Percentiles rank a stretch among this genome's conserved stretches.
phyloP scores from a whole-genome alignment of 208 protist genomes.

The Acanthamoeba castellanii region DNA sequence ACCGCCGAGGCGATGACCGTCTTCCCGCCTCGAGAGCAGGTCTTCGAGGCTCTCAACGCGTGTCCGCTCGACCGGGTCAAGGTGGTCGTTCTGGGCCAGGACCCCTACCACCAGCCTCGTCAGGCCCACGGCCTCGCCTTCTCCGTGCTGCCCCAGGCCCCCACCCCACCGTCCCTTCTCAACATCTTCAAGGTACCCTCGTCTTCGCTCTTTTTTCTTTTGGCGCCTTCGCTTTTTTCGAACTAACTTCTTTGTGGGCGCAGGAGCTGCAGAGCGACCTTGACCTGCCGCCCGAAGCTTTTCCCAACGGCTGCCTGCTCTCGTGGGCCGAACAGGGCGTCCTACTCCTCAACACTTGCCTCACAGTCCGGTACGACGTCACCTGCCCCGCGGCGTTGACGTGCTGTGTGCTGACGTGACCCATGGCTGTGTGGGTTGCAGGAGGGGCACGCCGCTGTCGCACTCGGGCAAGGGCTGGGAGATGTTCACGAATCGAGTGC shows the following conservation, averaged over 20 bases:
- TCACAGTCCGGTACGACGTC: slow-evolving; percentile 1
- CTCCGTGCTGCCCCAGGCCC: not conserved
- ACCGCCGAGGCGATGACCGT: not conserved
- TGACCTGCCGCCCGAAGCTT: not conserved
- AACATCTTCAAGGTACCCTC: slow-evolving; percentile 21
- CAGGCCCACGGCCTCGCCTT: slow-evolving; percentile 69
- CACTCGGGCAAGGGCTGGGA: slow-evolving; percentile 63
- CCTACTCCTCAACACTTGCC: slow-evolving; percentile 61
- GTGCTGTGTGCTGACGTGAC: not conserved
- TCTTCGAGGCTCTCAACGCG: slow-evolving; percentile 18
- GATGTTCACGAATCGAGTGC: slow-evolving; percentile 53
- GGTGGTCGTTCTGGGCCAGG: slow-evolving; percentile 46
- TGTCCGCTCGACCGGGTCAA: slow-evolving; percentile 22
- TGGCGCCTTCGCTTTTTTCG: not conserved
- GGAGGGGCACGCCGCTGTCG: not conserved
- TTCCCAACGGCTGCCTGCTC: slow-evolving; percentile 11
- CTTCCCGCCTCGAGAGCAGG: slow-evolving; percentile 3
- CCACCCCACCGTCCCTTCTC: not conserved
- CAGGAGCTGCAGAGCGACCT: not conserved
- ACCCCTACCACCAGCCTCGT: not conserved
- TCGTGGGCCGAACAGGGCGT: slow-evolving; percentile 63
- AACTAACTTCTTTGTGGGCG: no score
- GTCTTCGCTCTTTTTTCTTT: not conserved
- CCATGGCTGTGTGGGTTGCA: not conserved
- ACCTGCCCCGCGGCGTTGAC: no score